Conservation (phyloP, 768 basidiomycete genomes). For the button mushroom (Agaricus bisporus) region DNA sequence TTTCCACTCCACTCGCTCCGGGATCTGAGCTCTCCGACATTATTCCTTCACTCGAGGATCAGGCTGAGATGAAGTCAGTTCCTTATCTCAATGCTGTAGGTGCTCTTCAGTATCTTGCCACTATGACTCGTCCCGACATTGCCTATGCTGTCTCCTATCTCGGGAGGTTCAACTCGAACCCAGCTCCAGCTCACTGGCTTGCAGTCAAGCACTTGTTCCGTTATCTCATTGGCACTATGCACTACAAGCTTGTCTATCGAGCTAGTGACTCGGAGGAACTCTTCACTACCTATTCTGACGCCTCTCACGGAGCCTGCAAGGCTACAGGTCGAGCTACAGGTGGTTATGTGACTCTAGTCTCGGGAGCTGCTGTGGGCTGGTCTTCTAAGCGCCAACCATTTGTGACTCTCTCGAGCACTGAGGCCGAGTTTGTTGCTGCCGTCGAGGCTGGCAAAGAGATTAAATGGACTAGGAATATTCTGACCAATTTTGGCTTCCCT, state of each 20-base stretch:
- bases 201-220: slow-evolving; percentile 3
- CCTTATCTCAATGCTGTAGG: not conserved
- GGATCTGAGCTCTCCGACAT: slow-evolving; percentile 7
- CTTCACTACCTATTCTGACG: slow-evolving; percentile 12
- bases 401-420: slow-evolving; percentile 30
- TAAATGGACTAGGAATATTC: slow-evolving; percentile 21
- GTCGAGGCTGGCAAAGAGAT: slow-evolving; percentile 21
- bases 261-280: not conserved
- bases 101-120: not conserved
- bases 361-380: slow-evolving; percentile 14
- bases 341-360: slow-evolving; percentile 16
- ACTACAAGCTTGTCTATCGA: slow-evolving; percentile 11
- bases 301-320: slow-evolving; percentile 14
- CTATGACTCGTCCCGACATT: slow-evolving; percentile 17
- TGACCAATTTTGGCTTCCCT: slow-evolving; percentile 17
- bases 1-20: slow-evolving; percentile 17
- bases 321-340: too few species aligned
- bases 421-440: slow-evolving; percentile 29
- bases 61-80: not conserved
- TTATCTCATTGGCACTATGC: slow-evolving; percentile 4
- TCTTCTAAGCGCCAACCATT: slow-evolving; percentile 10
- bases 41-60: not conserved
- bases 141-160: slow-evolving; percentile 33
- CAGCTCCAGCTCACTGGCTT: too few species aligned
- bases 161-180: not conserved